These are phyloP conservation scores for Hypoxylon crocopeplum DNA, from an alignment of 495 filamentous ascomycete genomes.

Conservation along the genomic window DNA sequence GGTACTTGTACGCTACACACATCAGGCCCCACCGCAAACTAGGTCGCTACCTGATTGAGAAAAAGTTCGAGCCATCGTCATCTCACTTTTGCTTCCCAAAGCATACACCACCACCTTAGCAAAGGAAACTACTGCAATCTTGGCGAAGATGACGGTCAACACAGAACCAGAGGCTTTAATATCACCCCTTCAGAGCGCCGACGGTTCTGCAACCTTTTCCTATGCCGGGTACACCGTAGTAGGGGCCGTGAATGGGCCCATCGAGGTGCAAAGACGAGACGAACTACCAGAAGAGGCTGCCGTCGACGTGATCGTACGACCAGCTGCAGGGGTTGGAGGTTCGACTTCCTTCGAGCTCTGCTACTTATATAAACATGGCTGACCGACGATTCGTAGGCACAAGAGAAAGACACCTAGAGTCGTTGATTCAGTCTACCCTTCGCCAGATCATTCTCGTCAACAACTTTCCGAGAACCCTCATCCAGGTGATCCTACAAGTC, in stretches of 20 bases:
- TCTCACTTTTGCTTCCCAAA: conserved; percentile 6
- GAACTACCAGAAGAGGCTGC: conserved; percentile 88
- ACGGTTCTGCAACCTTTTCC: conserved; percentile 87
- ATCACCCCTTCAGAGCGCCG: conserved; percentile 71
- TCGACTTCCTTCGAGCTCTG: conserved; percentile 40
- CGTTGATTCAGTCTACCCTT: conserved; percentile 69
- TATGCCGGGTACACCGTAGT: conserved; percentile 80
- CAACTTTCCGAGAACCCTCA: conserved; percentile 70
- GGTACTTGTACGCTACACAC: conserved; percentile 1
- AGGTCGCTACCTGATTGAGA: conserved; percentile 24
- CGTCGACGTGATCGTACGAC: conserved; percentile 88
- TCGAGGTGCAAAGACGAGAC: conserved; percentile 86
- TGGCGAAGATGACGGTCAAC: conserved; percentile 50
- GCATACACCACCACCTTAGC: background rate
- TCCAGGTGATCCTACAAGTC: conserved; percentile 73
- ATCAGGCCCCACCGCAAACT: too few relatives aligned
- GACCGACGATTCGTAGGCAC: conserved; percentile 60
- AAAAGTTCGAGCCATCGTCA: conserved; percentile 35
- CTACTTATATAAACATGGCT: conserved; percentile 44
- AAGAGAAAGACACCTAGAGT: conserved; percentile 75
- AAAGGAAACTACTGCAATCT: background rate
- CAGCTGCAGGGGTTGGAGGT: conserved; percentile 84
- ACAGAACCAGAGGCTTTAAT: conserved; percentile 56
- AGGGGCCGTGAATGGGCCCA: conserved; percentile 87
- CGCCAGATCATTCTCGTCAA: conserved; percentile 72